These are phyloP conservation scores for Kwoniella shivajii DNA, from an alignment of 1,284 basidiomycete genomes.

Conservation along the genomic window DNA sequence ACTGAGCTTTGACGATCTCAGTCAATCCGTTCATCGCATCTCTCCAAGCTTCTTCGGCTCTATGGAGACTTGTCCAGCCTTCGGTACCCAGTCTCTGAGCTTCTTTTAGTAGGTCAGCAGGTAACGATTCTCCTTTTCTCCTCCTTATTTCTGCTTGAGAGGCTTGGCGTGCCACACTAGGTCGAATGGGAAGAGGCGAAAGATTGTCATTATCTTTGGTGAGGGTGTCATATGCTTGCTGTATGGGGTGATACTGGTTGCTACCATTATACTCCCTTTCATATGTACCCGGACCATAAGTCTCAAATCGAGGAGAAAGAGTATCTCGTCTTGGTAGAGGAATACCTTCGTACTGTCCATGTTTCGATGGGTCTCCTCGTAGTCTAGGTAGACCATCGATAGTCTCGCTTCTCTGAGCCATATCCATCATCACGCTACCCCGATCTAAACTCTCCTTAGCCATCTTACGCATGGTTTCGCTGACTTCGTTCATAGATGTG, in stretches of 20 bases:
- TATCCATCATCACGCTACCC: slow-evolving; percentile 29
- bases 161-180: not conserved
- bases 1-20: not conserved
- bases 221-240: slow-evolving; percentile 6
- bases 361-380: not conserved
- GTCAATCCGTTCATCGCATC: slow-evolving; percentile 12
- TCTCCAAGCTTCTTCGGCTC: slow-evolving; percentile 22
- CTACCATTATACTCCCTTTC: not conserved
- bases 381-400: slow-evolving; percentile 1
- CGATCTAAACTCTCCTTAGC: slow-evolving; percentile 37
- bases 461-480: slow-evolving; percentile 30
- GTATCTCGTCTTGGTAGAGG: not conserved
- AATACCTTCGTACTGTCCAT: slow-evolving; percentile 2
- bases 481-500: slow-evolving; percentile 21
- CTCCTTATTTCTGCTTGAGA: not conserved
- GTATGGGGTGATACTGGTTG: not conserved
- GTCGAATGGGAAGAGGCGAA: not conserved
- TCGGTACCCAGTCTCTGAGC: slow-evolving; percentile 16
- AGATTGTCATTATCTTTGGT: not conserved
- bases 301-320: not conserved
- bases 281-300: not conserved
- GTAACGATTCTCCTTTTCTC: slow-evolving; percentile 10
- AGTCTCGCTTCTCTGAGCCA: slow-evolving; percentile 13
- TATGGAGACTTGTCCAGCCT: slow-evolving; percentile 17
- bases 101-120: slow-evolving; percentile 8